Base-by-base conservation (phyloP, 208 protist species). In the Porcisia deanei region DNA sequence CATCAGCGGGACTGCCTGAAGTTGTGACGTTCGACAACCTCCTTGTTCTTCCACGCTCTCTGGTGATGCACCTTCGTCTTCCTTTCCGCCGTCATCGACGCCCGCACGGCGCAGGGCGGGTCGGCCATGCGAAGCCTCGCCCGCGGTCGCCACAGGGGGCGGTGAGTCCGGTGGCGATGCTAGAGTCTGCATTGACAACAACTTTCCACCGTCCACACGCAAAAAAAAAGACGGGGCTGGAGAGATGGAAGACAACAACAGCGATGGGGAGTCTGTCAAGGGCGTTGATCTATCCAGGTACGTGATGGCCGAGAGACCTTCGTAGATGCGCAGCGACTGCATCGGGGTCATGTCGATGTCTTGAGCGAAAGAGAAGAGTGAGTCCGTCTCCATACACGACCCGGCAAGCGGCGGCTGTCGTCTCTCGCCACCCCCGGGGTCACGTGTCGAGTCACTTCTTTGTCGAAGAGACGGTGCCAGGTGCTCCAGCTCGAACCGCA, bases 271-370 rank as follows among this genome's bases (percentile, higher is more conserved):
- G 53, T 45, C 22, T 20, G 64, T 45, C 47, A 63, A 16, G 3
- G 63, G 53, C 58, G 67, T 12, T 37, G 47, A 54, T 49, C 34
- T 22, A 20, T 34, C 45, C 2, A 65, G 64, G 41, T 77, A n/a
- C 1, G 65, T 39, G 73, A 54, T 53, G 1, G 43, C 53, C 34
- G 69, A 39, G 0, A 34, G 39, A 10, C 63, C 64, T 6, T 49
- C 18, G 65, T 66, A 72, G 73, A 65, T 49, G 54, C 73, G 73
- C 41, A 77, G 65, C 55, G 73, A 77, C 73, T 77, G 73, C 55
- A 52, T 61, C 52, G 63, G 73, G 22, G 73, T 64, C 65, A 77
- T 71, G 54, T 65, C 20, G 5, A 30, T 45, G 25, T 66, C 49
- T 1, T 43, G 63, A 8, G 1, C 73, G 58, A 37, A 43, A 8